phyloP scores from a whole-genome alignment of 176 grass and related monocot species.

The Bonia amplexicaulis region DNA sequence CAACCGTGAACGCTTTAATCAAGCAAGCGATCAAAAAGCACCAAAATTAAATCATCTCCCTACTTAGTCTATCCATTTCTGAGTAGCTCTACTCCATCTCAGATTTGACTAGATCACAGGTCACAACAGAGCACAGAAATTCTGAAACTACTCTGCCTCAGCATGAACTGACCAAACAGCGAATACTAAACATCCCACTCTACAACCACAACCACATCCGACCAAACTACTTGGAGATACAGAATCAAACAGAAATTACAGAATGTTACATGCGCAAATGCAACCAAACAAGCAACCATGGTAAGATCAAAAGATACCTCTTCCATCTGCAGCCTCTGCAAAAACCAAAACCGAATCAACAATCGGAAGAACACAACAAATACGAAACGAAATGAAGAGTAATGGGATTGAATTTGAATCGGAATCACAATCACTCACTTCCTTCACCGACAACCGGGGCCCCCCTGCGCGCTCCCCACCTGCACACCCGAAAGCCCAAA shows the following conservation, averaged over 20 bases:
- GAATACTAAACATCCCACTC: neutral
- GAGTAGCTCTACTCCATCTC: neutral
- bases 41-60: neutral
- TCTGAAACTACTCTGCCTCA: neutral
- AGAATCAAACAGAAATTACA: neutral
- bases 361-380: neutral
- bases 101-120: neutral
- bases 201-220: neutral
- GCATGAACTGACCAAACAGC: neutral
- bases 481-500: neutral
- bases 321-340: constrained; percentile 34
- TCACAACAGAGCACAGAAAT: neutral
- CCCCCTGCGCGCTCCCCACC: constrained; percentile 9
- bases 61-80: neutral
- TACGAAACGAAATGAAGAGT: neutral
- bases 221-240: neutral
- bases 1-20: neutral
- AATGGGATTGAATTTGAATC: neutral
- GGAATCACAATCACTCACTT: constrained; percentile 6
- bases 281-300: neutral
- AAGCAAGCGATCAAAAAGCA: neutral
- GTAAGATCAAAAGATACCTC: constrained; percentile 33
- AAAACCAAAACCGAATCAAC: neutral
- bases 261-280: neutral
- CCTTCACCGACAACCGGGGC: neutral